Conservation (phyloP, 1,284 basidiomycete genomes). For the Ustilago hordei region DNA sequence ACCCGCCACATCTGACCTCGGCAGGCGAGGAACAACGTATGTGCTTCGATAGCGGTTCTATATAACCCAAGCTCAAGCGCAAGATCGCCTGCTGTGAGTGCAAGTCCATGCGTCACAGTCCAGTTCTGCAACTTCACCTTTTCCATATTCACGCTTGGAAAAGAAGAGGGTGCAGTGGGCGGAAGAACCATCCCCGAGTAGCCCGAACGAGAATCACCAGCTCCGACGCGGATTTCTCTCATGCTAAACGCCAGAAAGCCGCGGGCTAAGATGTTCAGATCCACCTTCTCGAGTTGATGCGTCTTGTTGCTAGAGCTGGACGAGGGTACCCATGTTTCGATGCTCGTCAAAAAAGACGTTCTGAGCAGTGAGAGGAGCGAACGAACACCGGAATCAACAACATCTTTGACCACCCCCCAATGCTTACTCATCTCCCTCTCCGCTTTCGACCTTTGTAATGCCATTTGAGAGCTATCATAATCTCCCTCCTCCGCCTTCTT, state of each 20-base stretch:
- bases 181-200: constrained; percentile 33
- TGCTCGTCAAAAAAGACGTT: background rate
- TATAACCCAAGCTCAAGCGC: constrained; percentile 30
- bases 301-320: background rate
- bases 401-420: constrained; percentile 46
- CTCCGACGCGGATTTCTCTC: constrained; percentile 39
- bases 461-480: constrained; percentile 26
- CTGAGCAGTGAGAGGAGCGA: constrained; percentile 20
- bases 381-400: constrained; percentile 38
- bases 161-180: background rate
- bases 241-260: constrained; percentile 31
- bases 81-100: constrained; percentile 34
- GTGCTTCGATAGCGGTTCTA: constrained; percentile 35
- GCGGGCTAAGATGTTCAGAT: background rate
- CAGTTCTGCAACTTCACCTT: constrained; percentile 37
- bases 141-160: constrained; percentile 16
- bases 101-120: constrained; percentile 39
- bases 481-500: background rate
- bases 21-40: constrained; percentile 35
- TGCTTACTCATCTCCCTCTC: constrained; percentile 47
- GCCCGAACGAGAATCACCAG: constrained; percentile 29
- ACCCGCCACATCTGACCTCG: constrained; percentile 45
- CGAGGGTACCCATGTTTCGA: constrained; percentile 18
- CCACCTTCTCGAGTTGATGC: constrained; percentile 2
- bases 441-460: constrained; percentile 22